Evolutionary conservation across 2,329 filamentous ascomycete genomes (phyloP).

Genomic region (Microsporum canis): DNA sequence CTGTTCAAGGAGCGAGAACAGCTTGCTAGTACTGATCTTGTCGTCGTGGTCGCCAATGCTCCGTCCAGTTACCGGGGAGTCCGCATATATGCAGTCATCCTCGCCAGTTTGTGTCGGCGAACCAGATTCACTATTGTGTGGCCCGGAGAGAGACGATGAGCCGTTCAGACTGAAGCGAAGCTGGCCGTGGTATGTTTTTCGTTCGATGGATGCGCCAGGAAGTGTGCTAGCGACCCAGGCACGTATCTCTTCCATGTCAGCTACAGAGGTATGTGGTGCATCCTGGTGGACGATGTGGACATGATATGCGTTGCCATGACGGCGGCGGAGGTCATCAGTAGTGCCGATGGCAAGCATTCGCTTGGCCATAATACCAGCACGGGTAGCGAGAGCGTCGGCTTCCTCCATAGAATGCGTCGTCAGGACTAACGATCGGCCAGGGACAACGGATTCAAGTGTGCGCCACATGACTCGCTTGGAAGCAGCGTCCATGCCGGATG

Average conservation of each 20-base stretch:
- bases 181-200: slow-evolving; percentile 72
- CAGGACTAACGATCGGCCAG: slow-evolving; percentile 69
- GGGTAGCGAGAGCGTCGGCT: slow-evolving; percentile 72
- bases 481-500: slow-evolving; percentile 77
- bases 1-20: slow-evolving; percentile 64
- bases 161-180: slow-evolving; percentile 66
- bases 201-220: slow-evolving; percentile 55
- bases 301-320: slow-evolving; percentile 67
- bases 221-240: slow-evolving; percentile 54
- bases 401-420: slow-evolving; percentile 96
- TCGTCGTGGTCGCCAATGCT: background rate
- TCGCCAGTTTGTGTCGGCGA: slow-evolving; percentile 6
- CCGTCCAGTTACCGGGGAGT: background rate
- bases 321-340: slow-evolving; percentile 57
- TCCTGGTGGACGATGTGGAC: slow-evolving; percentile 67
- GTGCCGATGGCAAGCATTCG: slow-evolving; percentile 78
- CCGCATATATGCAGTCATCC: background rate
- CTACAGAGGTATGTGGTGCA: slow-evolving; percentile 59
- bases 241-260: slow-evolving; percentile 56
- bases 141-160: background rate
- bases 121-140: slow-evolving; percentile 3
- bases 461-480: slow-evolving; percentile 91
- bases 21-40: slow-evolving; percentile 22
- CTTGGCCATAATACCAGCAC: slow-evolving; percentile 75
- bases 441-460: slow-evolving; percentile 61